phyloP scores from a whole-genome alignment of 169 alveolate species.

The Blepharisma undulans region DNA sequence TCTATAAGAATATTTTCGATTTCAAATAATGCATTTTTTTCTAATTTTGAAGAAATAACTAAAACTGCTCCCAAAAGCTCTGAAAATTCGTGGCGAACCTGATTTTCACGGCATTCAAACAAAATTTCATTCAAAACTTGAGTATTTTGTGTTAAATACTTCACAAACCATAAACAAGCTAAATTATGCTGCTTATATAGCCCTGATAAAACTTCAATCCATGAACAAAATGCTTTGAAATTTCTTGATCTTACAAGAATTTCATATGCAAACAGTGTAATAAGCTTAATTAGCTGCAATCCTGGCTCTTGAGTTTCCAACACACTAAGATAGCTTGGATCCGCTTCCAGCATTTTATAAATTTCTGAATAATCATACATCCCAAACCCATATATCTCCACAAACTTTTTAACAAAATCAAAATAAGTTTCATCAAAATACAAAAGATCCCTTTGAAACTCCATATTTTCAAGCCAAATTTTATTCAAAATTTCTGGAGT shows the following conservation, averaged over 20 bases:
- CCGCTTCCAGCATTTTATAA: conserved; percentile 7
- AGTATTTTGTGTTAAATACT: conserved; percentile 15
- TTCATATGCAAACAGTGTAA: conserved; percentile 41
- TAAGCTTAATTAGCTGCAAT: conserved; percentile 18
- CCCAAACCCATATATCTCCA: conserved; percentile 44
- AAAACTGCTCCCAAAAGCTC: conserved; percentile 44
- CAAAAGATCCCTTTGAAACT: conserved; percentile 52
- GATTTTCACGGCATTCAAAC: not conserved
- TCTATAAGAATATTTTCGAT: conserved; percentile 4
- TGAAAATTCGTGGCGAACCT: conserved; percentile 39
- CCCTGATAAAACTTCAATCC: not conserved
- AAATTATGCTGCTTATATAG: conserved; percentile 10
- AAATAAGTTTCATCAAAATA: conserved; percentile 67
- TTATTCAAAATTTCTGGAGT: not conserved
- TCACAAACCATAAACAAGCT: conserved; percentile 47
- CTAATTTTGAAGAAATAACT: conserved; percentile 45
- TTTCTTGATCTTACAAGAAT: conserved; percentile 31
- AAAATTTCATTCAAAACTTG: conserved; percentile 11
- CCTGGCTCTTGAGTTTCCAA: conserved; percentile 8
- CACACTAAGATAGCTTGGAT: not conserved
- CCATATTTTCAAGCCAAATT: conserved; percentile 62
- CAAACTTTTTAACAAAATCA: conserved; percentile 61
- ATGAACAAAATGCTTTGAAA: not conserved
- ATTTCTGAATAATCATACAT: not conserved
- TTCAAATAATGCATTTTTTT: conserved; percentile 46